phyloP scores from a whole-genome alignment of 768 basidiomycete species.

The Phlegmacium glaucopus region DNA sequence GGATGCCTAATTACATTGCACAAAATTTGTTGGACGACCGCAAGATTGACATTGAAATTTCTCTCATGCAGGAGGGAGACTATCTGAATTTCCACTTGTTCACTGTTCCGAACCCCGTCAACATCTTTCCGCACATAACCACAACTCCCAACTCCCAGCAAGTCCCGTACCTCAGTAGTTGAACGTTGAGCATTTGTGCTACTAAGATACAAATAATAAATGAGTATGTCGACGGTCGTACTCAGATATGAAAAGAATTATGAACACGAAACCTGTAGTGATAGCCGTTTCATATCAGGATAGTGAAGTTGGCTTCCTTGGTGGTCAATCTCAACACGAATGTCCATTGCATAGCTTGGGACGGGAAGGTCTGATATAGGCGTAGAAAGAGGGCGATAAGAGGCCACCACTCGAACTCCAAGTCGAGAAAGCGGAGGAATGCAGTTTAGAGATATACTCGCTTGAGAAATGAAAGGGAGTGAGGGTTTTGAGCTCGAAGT shows the following conservation, averaged over 20 bases:
- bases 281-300: conserved; percentile 6
- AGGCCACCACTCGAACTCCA: not conserved
- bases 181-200: conserved; percentile 17
- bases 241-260: not conserved
- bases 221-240: not conserved
- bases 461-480: not conserved
- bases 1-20: no score
- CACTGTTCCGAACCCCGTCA: no score
- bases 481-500: not conserved
- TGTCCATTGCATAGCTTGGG: not conserved
- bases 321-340: conserved; percentile 8
- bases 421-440: not conserved
- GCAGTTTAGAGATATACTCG: not conserved
- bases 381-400: conserved; percentile 14
- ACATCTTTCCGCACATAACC: no score
- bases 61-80: no score
- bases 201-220: conserved; percentile 9
- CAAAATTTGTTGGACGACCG: no score
- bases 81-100: no score
- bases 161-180: conserved; percentile 7
- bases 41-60: no score
- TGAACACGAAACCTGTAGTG: conserved; percentile 11
- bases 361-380: conserved; percentile 13
- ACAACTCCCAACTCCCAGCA: no score
- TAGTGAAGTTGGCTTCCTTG: conserved; percentile 4